These are phyloP conservation scores for Aspergillus taichungensis DNA, from an alignment of 495 filamentous ascomycete genomes.

Conservation along the genomic window DNA sequence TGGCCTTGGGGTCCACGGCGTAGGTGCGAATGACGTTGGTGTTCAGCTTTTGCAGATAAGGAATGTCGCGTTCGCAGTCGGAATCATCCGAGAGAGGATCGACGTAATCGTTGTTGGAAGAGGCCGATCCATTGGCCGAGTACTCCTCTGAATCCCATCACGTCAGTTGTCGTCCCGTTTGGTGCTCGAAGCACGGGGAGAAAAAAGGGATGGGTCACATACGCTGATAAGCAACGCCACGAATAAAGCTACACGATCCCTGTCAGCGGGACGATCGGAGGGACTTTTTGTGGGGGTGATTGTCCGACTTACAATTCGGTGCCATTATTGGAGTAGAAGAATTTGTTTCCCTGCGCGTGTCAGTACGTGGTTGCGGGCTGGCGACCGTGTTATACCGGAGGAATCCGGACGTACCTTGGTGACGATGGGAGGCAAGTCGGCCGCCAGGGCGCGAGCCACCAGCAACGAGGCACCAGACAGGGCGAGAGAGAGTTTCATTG, in stretches of 20 bases:
- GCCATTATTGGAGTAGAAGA: slow-evolving; percentile 71
- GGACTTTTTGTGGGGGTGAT: neutral
- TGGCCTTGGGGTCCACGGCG: slow-evolving; percentile 69
- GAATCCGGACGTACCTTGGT: slow-evolving; percentile 6
- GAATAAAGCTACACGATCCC: slow-evolving; percentile 48
- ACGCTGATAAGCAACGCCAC: slow-evolving; percentile 84
- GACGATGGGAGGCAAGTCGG: slow-evolving; percentile 52
- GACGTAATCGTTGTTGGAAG: slow-evolving; percentile 31
- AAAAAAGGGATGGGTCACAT: slow-evolving; percentile 15
- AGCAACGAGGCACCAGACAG: slow-evolving; percentile 41
- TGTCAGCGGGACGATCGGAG: neutral
- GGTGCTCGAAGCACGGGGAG: slow-evolving; percentile 5
- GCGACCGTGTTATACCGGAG: neutral
- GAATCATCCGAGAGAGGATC: slow-evolving; percentile 66
- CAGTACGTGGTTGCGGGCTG: neutral
- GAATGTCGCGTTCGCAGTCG: slow-evolving; percentile 75
- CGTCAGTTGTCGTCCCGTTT: neutral
- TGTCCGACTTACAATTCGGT: slow-evolving; percentile 61
- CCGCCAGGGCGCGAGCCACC: slow-evolving; percentile 47
- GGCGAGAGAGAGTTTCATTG: slow-evolving; percentile 38
- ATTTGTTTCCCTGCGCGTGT: slow-evolving; percentile 50
- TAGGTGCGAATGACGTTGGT: slow-evolving; percentile 95
- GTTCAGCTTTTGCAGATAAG: slow-evolving; percentile 62
- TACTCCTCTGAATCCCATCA: slow-evolving; percentile 32
- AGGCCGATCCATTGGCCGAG: slow-evolving; percentile 29